Evolutionary conservation across 208 protist genomes (phyloP).

Genomic region (Naegleria gruberi): DNA sequence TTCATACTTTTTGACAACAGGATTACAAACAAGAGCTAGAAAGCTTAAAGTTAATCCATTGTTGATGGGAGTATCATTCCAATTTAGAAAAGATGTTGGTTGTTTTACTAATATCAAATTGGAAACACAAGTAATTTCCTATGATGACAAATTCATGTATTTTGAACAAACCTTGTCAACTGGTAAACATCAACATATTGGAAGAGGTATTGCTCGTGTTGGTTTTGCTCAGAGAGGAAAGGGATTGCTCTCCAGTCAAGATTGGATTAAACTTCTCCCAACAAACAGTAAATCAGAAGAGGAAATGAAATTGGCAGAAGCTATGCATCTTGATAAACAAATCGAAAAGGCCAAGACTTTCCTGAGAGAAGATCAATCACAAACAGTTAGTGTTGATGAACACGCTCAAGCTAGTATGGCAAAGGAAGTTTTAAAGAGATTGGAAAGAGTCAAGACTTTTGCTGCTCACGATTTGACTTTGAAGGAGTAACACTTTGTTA

Average conservation of each 20-base stretch:
- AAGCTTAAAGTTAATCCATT: neutral
- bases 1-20: neutral
- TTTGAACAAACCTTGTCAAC: neutral
- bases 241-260: neutral
- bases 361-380: neutral
- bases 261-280: neutral
- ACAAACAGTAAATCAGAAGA: neutral
- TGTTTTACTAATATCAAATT: neutral
- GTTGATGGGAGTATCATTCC: neutral
- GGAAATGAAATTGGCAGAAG: neutral
- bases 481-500: neutral
- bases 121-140: neutral
- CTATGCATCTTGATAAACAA: neutral
- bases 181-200: neutral
- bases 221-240: neutral
- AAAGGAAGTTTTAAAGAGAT: neutral
- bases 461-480: neutral
- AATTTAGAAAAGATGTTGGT: neutral
- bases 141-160: neutral
- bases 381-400: neutral
- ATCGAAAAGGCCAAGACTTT: neutral
- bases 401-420: neutral
- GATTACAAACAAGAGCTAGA: neutral
- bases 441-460: neutral
- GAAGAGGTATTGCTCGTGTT: neutral